phyloP scores from a whole-genome alignment of 2,329 filamentous ascomycete species.

The Trichoderma sp. region DNA sequence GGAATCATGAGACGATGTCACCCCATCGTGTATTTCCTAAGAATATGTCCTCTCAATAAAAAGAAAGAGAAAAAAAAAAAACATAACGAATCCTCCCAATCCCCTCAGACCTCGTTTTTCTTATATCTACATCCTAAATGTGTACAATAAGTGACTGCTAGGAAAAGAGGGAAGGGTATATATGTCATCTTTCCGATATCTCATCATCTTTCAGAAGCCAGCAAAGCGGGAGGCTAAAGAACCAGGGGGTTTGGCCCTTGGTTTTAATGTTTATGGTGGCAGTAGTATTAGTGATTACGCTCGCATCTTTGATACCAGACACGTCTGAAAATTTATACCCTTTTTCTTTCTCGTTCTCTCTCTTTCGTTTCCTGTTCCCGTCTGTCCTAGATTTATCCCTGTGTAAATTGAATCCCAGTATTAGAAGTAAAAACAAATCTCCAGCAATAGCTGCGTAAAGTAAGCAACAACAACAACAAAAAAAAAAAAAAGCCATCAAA shows the following conservation, averaged over 20 bases:
- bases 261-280: neutral
- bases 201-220: neutral
- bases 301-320: neutral
- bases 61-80: neutral
- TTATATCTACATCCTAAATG: neutral
- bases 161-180: neutral
- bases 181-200: neutral
- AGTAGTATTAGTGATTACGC: neutral
- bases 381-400: neutral
- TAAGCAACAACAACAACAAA: too few species aligned
- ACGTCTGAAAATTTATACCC: conserved; percentile 1
- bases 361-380: neutral
- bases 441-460: neutral
- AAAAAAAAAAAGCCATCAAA: neutral
- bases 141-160: neutral
- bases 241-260: too few species aligned
- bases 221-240: neutral
- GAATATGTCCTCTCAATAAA: too few species aligned
- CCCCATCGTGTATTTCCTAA: neutral
- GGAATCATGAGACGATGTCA: neutral
- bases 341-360: neutral
- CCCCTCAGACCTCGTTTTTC: neutral
- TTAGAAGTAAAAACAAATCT: neutral
- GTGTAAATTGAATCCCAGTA: neutral
- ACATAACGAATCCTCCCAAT: neutral